Evolutionary conservation across 139 green algal species (phyloP).

Genomic region (Tetraselmis striata): DNA sequence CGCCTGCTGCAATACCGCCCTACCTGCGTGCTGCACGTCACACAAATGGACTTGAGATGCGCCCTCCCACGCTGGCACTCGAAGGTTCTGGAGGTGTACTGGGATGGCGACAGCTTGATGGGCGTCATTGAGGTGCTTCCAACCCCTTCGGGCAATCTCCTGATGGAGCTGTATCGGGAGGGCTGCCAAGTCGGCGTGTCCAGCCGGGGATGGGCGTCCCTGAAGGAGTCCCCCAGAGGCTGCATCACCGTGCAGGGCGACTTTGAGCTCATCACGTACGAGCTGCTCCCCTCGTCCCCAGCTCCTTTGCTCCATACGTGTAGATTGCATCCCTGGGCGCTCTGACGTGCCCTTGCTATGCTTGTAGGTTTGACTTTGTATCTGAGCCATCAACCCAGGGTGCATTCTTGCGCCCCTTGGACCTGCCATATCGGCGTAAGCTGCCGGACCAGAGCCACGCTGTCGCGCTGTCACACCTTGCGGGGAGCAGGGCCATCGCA

Average conservation of each 20-base stretch:
- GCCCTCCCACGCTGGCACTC: too few relatives aligned
- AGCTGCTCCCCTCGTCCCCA: neutral
- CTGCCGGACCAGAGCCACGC: constrained; percentile 5
- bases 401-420: constrained; percentile 28
- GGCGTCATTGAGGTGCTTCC: constrained; percentile 60
- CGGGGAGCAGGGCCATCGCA: neutral
- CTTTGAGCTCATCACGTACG: constrained; percentile 59
- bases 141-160: constrained; percentile 48
- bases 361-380: constrained; percentile 66
- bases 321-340: too few relatives aligned
- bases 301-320: too few relatives aligned
- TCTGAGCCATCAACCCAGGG: constrained; percentile 46
- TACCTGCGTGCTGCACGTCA: too few relatives aligned
- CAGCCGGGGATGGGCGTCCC: constrained; percentile 51
- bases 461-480: neutral
- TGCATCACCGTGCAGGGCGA: constrained; percentile 48
- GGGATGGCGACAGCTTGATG: constrained; percentile 52
- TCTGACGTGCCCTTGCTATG: too few relatives aligned
- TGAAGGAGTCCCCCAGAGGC: constrained; percentile 35
- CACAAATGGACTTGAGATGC: too few relatives aligned
- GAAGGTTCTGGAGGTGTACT: constrained; percentile 56
- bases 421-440: neutral
- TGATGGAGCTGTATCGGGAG: constrained; percentile 55
- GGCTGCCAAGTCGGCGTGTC: constrained; percentile 57
- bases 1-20: too few relatives aligned